Evolutionary conservation across 1,284 basidiomycete species (phyloP), one percentile per base, ranked within the genome.

Genomic region (Cryptococcus depauperatus): DNA sequence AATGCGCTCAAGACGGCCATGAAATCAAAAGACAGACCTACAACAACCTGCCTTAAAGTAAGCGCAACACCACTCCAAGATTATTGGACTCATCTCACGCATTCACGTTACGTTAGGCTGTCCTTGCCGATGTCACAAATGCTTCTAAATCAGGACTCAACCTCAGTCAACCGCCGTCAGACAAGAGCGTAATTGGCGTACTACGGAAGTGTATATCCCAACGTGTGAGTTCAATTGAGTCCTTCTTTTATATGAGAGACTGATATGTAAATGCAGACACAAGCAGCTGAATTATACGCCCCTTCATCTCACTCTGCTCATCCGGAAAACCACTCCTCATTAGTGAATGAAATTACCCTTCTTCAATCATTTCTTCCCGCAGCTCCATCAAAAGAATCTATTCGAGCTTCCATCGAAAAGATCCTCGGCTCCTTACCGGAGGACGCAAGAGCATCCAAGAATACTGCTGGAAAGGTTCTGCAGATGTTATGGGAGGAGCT

Each of bases 1-100:
- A 57, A 65, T 52, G 62, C 61, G 3, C 53, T 69, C 47, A 69
- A 69, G 52, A 43, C 56, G n/a, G 64, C 67, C n/a, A 69, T 69
- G 67, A 69, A 69, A 48, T 47, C 59, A 11, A 59, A 56, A 34
- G 61, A 69, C 52, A 57, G 52, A 43, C 56, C 61, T 14, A 56
- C 62, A 14, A 52, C 60, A 5, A 49, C 55, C 2, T 55, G 52
- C 22, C 42, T 68, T 44, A 69, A 69, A 57, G 66, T 64, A 39
- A 35, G 56, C 43, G 8, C 19, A n/a, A 14, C 27, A 11, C 19
- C 7, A 4, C 10, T 5, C n/a, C 16, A 9, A 5, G 5, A 21
- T 21, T 18, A 5, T 19, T 26, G 8, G n/a, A 19, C 33, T 23
- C 7, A 25, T 27, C 28, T 8, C 33, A n/a, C 29, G 28, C 5